Evolutionary conservation across 768 basidiomycete species (phyloP).

Genomic region (Tremella mesenterica): DNA sequence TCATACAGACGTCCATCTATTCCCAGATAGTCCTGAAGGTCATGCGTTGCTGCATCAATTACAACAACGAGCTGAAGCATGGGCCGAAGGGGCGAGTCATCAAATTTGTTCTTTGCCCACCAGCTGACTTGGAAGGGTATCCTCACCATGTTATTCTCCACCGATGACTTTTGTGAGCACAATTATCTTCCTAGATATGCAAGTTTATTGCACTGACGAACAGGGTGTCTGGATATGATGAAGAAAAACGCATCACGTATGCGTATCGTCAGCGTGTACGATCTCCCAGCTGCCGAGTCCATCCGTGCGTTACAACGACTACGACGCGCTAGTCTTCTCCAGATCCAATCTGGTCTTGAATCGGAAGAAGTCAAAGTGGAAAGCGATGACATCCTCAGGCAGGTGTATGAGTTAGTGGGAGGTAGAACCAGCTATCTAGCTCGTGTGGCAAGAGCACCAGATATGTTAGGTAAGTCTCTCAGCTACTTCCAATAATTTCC

Average conservation of each 20-base stretch:
- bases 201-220: not conserved
- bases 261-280: conserved; percentile 66
- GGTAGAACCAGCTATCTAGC: conserved; percentile 72
- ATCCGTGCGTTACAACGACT: conserved; percentile 54
- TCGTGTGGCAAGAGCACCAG: conserved; percentile 55
- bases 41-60: conserved; percentile 71
- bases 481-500: conserved; percentile 1
- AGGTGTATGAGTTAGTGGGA: conserved; percentile 59
- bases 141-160: conserved; percentile 65
- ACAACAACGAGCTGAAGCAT: conserved; percentile 75
- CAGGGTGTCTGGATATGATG: conserved; percentile 38
- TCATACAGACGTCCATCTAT: conserved; percentile 41
- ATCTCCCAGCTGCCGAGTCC: conserved; percentile 58
- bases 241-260: conserved; percentile 64
- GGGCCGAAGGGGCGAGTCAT: conserved; percentile 65
- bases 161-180: conserved; percentile 71
- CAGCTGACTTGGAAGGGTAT: conserved; percentile 49
- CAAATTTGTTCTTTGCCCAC: not conserved
- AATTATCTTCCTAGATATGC: not conserved
- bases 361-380: conserved; percentile 19
- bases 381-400: conserved; percentile 46
- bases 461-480: conserved; percentile 51
- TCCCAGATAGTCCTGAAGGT: conserved; percentile 63
- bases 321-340: conserved; percentile 44
- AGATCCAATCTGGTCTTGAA: not conserved